Conservation (phyloP, 495 filamentous ascomycete species). For the Trichoderma erinaceum region DNA sequence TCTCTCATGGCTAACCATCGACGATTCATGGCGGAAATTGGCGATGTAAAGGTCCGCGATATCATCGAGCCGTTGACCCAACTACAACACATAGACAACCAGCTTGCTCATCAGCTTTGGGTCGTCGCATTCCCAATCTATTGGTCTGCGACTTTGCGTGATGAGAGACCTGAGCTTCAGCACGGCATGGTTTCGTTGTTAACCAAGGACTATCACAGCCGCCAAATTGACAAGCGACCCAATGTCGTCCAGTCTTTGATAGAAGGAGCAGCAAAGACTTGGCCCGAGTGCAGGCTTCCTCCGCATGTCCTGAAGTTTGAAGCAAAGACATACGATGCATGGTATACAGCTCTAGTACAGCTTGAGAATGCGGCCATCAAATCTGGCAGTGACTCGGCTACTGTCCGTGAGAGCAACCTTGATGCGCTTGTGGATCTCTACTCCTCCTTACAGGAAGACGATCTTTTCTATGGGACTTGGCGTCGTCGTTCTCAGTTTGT, state of each 20-base stretch:
- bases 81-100: slow-evolving; percentile 81
- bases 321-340: slow-evolving; percentile 84
- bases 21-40: slow-evolving; percentile 75
- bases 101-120: slow-evolving; percentile 82
- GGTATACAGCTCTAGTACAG: slow-evolving; percentile 83
- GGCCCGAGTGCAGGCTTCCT: slow-evolving; percentile 82
- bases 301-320: slow-evolving; percentile 93
- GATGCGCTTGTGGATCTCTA: slow-evolving; percentile 92
- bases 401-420: slow-evolving; percentile 84
- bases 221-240: slow-evolving; percentile 87
- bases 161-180: slow-evolving; percentile 86
- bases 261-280: slow-evolving; percentile 72
- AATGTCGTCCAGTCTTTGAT: slow-evolving; percentile 91
- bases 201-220: slow-evolving; percentile 89
- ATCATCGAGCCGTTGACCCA: slow-evolving; percentile 88
- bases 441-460: slow-evolving; percentile 81
- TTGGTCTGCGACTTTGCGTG: slow-evolving; percentile 80
- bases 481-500: slow-evolving; percentile 89
- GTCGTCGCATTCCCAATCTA: slow-evolving; percentile 83
- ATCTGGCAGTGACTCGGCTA: slow-evolving; percentile 74
- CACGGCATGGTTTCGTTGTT: slow-evolving; percentile 79
- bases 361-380: slow-evolving; percentile 79
- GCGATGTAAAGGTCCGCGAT: slow-evolving; percentile 78
- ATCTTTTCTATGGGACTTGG: slow-evolving; percentile 98
- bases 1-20: slow-evolving; percentile 68